Conservation (phyloP, 306 rosid genomes). For the Lagenaria siceraria region DNA sequence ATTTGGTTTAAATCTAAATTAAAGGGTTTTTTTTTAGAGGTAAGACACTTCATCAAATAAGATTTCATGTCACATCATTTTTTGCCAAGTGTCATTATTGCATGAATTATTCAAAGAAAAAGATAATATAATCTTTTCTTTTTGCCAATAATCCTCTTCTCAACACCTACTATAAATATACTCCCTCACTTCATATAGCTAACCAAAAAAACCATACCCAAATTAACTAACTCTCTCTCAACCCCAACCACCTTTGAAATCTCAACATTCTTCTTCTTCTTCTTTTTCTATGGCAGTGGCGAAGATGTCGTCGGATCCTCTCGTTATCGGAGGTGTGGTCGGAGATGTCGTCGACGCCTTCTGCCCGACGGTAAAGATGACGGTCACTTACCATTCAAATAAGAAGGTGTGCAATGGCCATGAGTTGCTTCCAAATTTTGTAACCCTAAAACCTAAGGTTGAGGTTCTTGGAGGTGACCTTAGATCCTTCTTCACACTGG, state of each 20-base stretch:
- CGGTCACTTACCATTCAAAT: conserved; percentile 39
- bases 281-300: conserved; percentile 2
- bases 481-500: conserved; percentile 88
- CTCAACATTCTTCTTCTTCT: neutral
- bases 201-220: neutral
- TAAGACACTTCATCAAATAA: neutral
- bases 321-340: conserved; percentile 57
- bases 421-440: conserved; percentile 55
- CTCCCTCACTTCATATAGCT: neutral
- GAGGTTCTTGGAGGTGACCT: conserved; percentile 78
- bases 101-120: neutral
- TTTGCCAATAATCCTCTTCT: neutral
- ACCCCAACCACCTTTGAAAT: neutral
- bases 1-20: neutral
- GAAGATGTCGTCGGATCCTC: conserved; percentile 47
- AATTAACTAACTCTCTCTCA: neutral
- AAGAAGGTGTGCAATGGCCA: conserved; percentile 67
- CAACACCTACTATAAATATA: neutral
- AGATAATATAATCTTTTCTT: neutral
- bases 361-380: conserved; percentile 34
- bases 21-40: neutral
- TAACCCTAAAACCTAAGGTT: conserved; percentile 58
- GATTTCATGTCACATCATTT: neutral
- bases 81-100: neutral
- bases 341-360: conserved; percentile 77